These are phyloP conservation scores for Clavariopsis aquatica DNA, from an alignment of 495 filamentous ascomycete species.

Conservation along the genomic window DNA sequence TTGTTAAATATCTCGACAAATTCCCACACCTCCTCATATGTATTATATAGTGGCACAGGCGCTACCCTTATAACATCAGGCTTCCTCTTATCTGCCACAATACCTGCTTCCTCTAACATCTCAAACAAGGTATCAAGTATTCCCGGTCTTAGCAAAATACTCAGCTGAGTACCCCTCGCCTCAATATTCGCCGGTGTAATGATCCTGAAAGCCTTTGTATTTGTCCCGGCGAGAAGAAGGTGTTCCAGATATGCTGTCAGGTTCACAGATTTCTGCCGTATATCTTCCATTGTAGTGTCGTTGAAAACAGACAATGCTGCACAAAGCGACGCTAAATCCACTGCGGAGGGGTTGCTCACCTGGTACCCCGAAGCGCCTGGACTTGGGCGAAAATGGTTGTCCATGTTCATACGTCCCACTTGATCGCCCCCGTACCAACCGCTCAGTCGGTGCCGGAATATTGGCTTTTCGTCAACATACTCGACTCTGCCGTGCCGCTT, in stretches of 20 bases:
- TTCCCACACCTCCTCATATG: slow-evolving; percentile 70
- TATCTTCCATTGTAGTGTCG: slow-evolving; percentile 64
- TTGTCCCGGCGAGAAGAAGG: slow-evolving; percentile 53
- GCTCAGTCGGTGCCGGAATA: slow-evolving; percentile 48
- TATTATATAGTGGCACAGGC: slow-evolving; percentile 86
- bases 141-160: slow-evolving; percentile 65
- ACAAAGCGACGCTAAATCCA: slow-evolving; percentile 67
- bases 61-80: slow-evolving; percentile 89
- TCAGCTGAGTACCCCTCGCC: slow-evolving; percentile 83
- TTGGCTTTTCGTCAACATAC: background rate
- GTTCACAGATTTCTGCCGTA: slow-evolving; percentile 72
- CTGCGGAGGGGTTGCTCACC: slow-evolving; percentile 64
- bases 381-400: slow-evolving; percentile 71
- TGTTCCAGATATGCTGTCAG: slow-evolving; percentile 78
- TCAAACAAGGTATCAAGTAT: slow-evolving; percentile 69
- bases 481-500: slow-evolving; percentile 58
- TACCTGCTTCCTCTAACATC: slow-evolving; percentile 63
- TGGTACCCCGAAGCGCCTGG: slow-evolving; percentile 70
- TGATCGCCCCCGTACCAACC: slow-evolving; percentile 91
- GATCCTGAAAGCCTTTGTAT: slow-evolving; percentile 59
- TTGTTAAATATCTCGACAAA: slow-evolving; percentile 57
- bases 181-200: slow-evolving; percentile 74
- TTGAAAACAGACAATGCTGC: slow-evolving; percentile 82
- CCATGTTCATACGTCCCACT: slow-evolving; percentile 73
- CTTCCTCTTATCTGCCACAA: slow-evolving; percentile 83